These are phyloP conservation scores for Thermothielavioides terrestris DNA, from an alignment of 495 filamentous ascomycete species.

Conservation along the genomic window DNA sequence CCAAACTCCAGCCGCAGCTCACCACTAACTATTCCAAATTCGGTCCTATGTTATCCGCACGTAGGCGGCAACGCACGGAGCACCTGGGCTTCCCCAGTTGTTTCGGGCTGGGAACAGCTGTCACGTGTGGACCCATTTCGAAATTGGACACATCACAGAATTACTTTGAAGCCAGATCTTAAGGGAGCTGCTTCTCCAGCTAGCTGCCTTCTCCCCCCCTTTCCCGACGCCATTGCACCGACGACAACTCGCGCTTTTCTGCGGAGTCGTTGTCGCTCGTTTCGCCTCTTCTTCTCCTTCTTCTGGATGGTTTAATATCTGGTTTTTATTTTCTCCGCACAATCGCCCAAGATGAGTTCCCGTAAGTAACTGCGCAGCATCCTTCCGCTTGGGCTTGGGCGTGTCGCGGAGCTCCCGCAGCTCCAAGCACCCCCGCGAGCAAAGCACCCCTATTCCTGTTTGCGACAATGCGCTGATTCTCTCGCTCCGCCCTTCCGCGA, in stretches of 20 bases:
- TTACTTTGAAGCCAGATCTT: conserved; percentile 44
- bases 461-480: conserved; percentile 25
- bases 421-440: too few relatives aligned
- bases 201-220: conserved; percentile 27
- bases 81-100: not conserved
- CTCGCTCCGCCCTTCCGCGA: conserved; percentile 2
- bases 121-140: conserved; percentile 36
- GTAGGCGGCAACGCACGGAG: too few relatives aligned
- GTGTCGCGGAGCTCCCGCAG: conserved; percentile 16
- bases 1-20: not conserved
- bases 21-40: too few relatives aligned
- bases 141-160: conserved; percentile 47
- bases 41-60: too few relatives aligned
- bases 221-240: conserved; percentile 31
- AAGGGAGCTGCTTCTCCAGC: conserved; percentile 29
- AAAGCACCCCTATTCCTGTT: not conserved
- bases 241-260: conserved; percentile 25
- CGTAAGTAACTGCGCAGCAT: conserved; percentile 42
- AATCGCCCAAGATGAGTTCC: conserved; percentile 48
- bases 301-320: conserved; percentile 37
- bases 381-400: too few relatives aligned
- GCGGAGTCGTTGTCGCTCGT: conserved; percentile 34
- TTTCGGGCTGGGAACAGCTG: conserved; percentile 1
- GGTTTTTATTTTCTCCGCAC: conserved; percentile 28
- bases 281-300: conserved; percentile 27